Conservation (phyloP, 768 basidiomycete species). For the Russula earlei region DNA sequence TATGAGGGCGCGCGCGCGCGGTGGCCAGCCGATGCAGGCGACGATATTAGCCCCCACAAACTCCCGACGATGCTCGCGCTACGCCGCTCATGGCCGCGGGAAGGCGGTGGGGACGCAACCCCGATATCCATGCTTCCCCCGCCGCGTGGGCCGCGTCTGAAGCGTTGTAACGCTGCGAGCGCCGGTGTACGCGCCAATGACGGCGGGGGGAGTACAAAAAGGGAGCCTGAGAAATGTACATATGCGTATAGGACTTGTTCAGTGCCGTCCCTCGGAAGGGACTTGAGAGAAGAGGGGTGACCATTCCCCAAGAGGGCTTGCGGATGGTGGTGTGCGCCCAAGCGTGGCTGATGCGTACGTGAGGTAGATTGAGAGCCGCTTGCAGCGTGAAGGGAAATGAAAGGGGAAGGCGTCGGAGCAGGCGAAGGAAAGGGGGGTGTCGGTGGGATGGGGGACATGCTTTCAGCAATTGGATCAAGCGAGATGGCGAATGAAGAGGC, state of each 20-base stretch:
- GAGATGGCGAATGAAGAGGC: conserved; percentile 28
- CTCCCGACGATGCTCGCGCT: conserved; percentile 41
- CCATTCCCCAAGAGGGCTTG: conserved; percentile 20
- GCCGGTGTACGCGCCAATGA: conserved; percentile 35
- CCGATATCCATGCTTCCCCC: conserved; percentile 79
- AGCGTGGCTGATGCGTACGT: conserved; percentile 22
- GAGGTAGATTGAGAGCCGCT: conserved; percentile 17
- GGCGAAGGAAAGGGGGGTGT: conserved; percentile 25
- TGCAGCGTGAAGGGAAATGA: not conserved
- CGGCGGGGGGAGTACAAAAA: conserved; percentile 45
- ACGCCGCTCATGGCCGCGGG: conserved; percentile 37
- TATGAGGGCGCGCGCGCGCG: conserved; percentile 21
- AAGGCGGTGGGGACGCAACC: conserved; percentile 30
- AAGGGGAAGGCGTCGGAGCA: conserved; percentile 24
- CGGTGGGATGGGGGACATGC: conserved; percentile 24
- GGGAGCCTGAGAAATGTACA: conserved; percentile 64
- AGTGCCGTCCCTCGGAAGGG: conserved; percentile 18
- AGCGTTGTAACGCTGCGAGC: conserved; percentile 40
- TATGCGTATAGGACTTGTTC: conserved; percentile 81
- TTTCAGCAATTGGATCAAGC: conserved; percentile 29
- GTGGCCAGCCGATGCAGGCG: conserved; percentile 21
- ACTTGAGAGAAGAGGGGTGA: conserved; percentile 8
- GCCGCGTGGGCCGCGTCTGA: conserved; percentile 46
- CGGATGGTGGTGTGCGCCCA: conserved; percentile 24
- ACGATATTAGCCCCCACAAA: conserved; percentile 31